These are phyloP conservation scores for Coniochaeta pulveracea DNA, from an alignment of 2,329 filamentous ascomycete genomes.

Conservation along the genomic window DNA sequence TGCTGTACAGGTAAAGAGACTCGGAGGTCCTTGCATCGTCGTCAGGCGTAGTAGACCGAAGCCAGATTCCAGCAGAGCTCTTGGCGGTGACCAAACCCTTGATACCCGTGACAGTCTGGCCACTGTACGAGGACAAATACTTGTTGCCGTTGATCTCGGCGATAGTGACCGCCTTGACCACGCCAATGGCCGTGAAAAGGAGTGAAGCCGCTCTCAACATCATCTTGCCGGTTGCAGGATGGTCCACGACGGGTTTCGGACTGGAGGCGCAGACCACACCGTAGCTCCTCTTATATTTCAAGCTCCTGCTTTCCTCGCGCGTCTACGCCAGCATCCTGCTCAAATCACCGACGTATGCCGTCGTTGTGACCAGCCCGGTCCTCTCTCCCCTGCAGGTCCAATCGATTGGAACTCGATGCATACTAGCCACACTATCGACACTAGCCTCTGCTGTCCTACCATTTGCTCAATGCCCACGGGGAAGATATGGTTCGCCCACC, in stretches of 20 bases:
- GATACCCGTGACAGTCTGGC: slow-evolving; percentile 44
- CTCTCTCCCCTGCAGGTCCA: slow-evolving; percentile 1
- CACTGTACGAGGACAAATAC: slow-evolving; percentile 50
- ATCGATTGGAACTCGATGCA: not conserved
- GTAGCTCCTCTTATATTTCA: slow-evolving; percentile 2
- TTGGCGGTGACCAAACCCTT: slow-evolving; percentile 55
- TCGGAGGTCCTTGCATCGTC: slow-evolving; percentile 47
- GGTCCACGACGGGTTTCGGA: not conserved
- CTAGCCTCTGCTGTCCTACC: no score
- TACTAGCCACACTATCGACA: no score
- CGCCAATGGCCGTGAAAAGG: slow-evolving; percentile 3
- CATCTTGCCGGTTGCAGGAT: no score
- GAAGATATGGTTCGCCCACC: not conserved
- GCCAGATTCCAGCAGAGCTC: slow-evolving; percentile 48
- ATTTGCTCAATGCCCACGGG: not conserved
- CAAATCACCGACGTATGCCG: not conserved
- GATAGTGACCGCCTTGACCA: slow-evolving; percentile 32
- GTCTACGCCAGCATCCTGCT: not conserved
- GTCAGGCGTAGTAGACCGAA: slow-evolving; percentile 48
- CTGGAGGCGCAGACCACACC: not conserved
- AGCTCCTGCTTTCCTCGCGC: not conserved
- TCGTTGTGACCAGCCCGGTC: no score
- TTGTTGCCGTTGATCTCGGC: slow-evolving; percentile 54
- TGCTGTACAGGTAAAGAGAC: slow-evolving; percentile 53
- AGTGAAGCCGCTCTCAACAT: not conserved